Conservation (phyloP, 345 rosid species). For the Citrus reticulata region DNA sequence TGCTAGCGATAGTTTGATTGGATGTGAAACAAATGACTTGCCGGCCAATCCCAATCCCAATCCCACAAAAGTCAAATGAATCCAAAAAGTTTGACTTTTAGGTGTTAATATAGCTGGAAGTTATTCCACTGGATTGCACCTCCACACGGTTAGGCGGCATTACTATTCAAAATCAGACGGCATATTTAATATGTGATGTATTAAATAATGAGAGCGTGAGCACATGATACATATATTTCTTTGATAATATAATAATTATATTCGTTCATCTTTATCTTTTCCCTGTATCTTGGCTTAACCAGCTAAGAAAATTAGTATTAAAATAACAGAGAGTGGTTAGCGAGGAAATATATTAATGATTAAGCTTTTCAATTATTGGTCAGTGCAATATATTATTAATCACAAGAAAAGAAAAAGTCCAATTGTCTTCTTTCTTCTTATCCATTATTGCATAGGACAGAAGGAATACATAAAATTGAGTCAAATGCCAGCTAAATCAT, state of each 20-base stretch:
- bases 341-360: not conserved
- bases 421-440: constrained; percentile 12
- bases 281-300: not conserved
- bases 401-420: not conserved
- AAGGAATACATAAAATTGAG: constrained; percentile 4
- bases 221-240: not conserved
- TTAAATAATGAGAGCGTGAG: not conserved
- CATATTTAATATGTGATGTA: not conserved
- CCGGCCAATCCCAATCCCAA: constrained; percentile 4
- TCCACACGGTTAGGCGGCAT: not conserved
- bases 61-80: constrained; percentile 8
- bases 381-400: no score
- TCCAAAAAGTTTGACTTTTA: constrained; percentile 13
- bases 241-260: not conserved
- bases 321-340: not conserved
- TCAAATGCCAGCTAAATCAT: constrained; percentile 13
- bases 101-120: not conserved
- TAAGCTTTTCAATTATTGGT: not conserved
- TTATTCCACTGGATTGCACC: not conserved
- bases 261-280: not conserved
- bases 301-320: not conserved
- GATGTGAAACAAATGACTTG: constrained; percentile 3
- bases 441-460: constrained; percentile 12
- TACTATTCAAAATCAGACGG: not conserved
- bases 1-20: not conserved